A percentile compares a stretch with the other conserved stretches of the same genome.
Conservation (phyloP, 495 filamentous ascomycete genomes). For the Penicillium canescens region DNA sequence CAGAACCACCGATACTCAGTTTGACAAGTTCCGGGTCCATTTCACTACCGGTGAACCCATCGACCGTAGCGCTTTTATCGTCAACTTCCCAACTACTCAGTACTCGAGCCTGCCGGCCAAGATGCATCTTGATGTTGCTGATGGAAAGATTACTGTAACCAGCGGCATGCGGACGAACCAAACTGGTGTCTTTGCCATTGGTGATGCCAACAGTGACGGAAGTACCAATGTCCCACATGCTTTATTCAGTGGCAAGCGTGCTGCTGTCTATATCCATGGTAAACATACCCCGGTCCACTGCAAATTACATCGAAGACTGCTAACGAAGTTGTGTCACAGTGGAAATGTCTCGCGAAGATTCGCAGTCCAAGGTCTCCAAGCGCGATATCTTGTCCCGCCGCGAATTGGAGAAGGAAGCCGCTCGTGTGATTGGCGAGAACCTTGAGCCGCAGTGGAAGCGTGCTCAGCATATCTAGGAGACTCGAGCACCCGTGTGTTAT, state of each 20-base stretch:
- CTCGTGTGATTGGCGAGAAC: conserved; percentile 30
- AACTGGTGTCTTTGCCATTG: conserved; percentile 54
- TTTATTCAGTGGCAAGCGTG: conserved; percentile 56
- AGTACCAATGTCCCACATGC: conserved; percentile 63
- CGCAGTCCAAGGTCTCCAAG: conserved; percentile 33
- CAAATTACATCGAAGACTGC: not conserved
- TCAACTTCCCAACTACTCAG: no score
- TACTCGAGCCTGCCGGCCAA: no score
- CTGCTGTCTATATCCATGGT: conserved; percentile 58
- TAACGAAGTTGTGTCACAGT: conserved; percentile 15
- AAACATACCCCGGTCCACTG: conserved; percentile 12
- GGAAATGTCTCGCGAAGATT: conserved; percentile 39
- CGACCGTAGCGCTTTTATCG: no score
- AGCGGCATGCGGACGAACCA: conserved; percentile 46
- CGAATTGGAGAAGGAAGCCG: conserved; percentile 32
- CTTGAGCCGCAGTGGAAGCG: conserved; percentile 19
- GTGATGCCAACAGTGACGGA: conserved; percentile 57
- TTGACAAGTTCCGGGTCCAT: no score
- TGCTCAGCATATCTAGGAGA: not conserved
- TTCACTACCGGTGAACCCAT: no score
- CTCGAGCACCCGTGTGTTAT: no score
- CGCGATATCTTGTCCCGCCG: conserved; percentile 20
- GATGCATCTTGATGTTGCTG: conserved; percentile 44
- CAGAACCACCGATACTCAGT: no score
- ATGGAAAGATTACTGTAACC: conserved; percentile 45